Percentiles rank a stretch among this genome's conserved stretches.
phyloP scores from a whole-genome alignment of 495 filamentous ascomycete genomes.

The Antarctomyces pellizariae region DNA sequence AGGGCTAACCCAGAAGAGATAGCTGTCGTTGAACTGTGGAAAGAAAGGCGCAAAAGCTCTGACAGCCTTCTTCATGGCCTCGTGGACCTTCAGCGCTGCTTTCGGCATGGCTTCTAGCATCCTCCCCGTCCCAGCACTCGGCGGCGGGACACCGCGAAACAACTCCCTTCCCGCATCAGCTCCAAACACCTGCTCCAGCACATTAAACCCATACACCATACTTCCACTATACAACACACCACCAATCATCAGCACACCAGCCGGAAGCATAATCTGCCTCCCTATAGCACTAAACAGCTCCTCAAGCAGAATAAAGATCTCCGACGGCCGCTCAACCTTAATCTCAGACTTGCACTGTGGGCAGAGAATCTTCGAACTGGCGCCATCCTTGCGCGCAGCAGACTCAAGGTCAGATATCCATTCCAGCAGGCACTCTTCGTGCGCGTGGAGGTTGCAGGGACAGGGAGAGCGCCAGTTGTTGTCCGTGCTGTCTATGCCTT shows the following conservation, averaged over 20 bases:
- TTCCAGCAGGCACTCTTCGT: conserved; percentile 71
- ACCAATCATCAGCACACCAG: conserved; percentile 2
- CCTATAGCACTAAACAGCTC: conserved; percentile 21
- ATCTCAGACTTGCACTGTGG: conserved; percentile 78
- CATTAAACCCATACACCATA: conserved; percentile 32
- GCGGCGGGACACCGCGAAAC: conserved; percentile 16
- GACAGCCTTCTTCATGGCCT: too few species aligned
- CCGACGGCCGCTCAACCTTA: conserved; percentile 42
- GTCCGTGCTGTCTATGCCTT: conserved; percentile 48
- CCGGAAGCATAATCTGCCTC: conserved; percentile 4
- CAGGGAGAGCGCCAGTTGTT: conserved; percentile 73
- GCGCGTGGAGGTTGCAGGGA: conserved; percentile 68
- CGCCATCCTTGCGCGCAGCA: conserved; percentile 26
- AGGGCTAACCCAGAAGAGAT: too few species aligned
- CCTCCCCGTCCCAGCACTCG: conserved; percentile 8
- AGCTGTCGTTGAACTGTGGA: too few species aligned
- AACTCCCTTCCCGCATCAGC: conserved; percentile 29
- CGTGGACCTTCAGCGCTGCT: too few species aligned
- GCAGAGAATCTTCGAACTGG: conserved; percentile 35
- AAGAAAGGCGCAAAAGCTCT: too few species aligned
- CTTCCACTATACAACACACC: conserved; percentile 22
- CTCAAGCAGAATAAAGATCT: conserved; percentile 35
- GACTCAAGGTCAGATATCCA: conserved; percentile 75
- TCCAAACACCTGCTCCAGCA: conserved; percentile 40
- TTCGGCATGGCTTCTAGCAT: conserved; percentile 12